These are phyloP conservation scores for Botryobasidium botryosum DNA, from an alignment of 768 basidiomycete species.

Conservation along the genomic window DNA sequence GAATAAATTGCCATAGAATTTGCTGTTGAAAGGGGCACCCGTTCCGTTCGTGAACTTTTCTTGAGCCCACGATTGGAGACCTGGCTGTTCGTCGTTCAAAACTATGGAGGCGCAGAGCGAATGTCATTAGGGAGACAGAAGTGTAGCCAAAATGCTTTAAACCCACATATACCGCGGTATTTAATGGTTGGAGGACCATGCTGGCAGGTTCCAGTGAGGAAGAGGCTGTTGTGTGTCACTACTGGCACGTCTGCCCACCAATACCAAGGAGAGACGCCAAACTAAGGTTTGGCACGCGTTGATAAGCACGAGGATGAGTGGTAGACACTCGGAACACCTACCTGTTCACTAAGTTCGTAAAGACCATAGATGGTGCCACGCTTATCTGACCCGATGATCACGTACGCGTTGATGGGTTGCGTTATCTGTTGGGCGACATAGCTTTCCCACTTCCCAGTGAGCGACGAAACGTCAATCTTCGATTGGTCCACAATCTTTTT, in stretches of 20 bases:
- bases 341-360: slow-evolving; percentile 54
- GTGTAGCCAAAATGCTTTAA: too few relatives aligned
- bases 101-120: slow-evolving; percentile 21
- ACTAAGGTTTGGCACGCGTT: not conserved
- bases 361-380: slow-evolving; percentile 49
- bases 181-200: slow-evolving; percentile 53
- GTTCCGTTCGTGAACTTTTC: slow-evolving; percentile 52
- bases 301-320: not conserved
- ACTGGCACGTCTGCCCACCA: slow-evolving; percentile 72
- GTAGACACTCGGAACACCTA: slow-evolving; percentile 23
- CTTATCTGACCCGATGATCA: slow-evolving; percentile 53
- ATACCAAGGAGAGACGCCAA: slow-evolving; percentile 18
- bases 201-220: slow-evolving; percentile 22
- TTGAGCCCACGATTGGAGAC: slow-evolving; percentile 48
- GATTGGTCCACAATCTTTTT: slow-evolving; percentile 34
- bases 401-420: slow-evolving; percentile 44
- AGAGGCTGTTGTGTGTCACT: slow-evolving; percentile 31
- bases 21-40: slow-evolving; percentile 44
- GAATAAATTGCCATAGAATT: slow-evolving; percentile 40
- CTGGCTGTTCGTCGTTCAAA: slow-evolving; percentile 63
- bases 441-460: slow-evolving; percentile 51
- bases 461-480: slow-evolving; percentile 35
- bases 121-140: not conserved
- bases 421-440: slow-evolving; percentile 36
- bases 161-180: slow-evolving; percentile 37